phyloP scores from a whole-genome alignment of 768 basidiomycete species.

The Tricholoma matsutake region DNA sequence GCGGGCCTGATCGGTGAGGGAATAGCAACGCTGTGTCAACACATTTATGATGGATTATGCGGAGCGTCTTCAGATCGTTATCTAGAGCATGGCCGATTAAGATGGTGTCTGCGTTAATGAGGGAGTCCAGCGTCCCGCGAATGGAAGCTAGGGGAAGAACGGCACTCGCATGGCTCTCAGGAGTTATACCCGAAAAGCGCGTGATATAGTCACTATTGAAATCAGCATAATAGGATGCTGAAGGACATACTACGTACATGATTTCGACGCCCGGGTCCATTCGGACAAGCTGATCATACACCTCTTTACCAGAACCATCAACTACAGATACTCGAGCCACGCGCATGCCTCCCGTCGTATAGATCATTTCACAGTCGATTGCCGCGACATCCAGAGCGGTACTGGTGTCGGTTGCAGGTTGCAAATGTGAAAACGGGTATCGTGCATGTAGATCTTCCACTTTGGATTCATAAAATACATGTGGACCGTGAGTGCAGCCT shows the following conservation, averaged over 20 bases:
- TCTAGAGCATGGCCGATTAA: constrained; percentile 90
- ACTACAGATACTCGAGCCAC: constrained; percentile 90
- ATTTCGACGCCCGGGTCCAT: constrained; percentile 81
- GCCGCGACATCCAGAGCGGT: constrained; percentile 73
- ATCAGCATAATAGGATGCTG: not conserved
- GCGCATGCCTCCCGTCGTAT: constrained; percentile 89
- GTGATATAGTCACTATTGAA: constrained; percentile 80
- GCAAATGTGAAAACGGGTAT: constrained; percentile 62
- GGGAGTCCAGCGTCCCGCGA: constrained; percentile 60
- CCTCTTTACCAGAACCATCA: constrained; percentile 64
- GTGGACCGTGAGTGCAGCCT: constrained; percentile 77
- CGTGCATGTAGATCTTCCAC: constrained; percentile 66
- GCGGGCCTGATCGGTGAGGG: constrained; percentile 70
- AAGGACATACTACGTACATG: constrained; percentile 62
- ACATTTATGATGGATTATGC: constrained; percentile 81
- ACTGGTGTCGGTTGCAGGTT: constrained; percentile 20
- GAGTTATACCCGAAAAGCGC: constrained; percentile 80
- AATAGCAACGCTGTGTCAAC: constrained; percentile 89
- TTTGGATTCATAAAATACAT: constrained; percentile 86
- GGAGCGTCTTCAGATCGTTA: constrained; percentile 88
- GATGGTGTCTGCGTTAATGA: constrained; percentile 80
- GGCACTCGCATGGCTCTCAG: constrained; percentile 57
- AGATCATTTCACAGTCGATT: constrained; percentile 96
- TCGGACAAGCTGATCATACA: constrained; percentile 80
- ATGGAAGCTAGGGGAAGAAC: constrained; percentile 63